Evolutionary conservation across 495 filamentous ascomycete genomes (phyloP).

Genomic region (Symbiotaphrina buchneri): DNA sequence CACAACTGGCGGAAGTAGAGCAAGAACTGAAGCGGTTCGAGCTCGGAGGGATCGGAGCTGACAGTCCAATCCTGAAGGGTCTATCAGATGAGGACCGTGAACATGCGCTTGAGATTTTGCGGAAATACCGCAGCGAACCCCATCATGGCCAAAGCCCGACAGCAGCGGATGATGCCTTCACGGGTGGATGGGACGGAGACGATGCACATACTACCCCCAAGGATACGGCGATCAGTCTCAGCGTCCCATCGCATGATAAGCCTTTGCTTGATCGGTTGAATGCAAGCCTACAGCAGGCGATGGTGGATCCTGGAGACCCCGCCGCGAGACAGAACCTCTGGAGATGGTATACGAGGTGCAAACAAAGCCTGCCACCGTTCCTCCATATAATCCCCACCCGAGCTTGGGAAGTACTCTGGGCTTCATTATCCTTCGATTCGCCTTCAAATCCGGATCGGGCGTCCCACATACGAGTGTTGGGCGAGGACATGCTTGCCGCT

Average conservation of each 20-base stretch:
- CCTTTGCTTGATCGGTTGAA: slow-evolving; percentile 9
- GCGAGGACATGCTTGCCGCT: slow-evolving; percentile 34
- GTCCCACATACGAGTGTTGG: slow-evolving; percentile 31
- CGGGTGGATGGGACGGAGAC: too few relatives aligned
- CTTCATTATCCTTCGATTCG: slow-evolving; percentile 15
- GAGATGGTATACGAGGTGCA: slow-evolving; percentile 21
- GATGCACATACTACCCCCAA: too few relatives aligned
- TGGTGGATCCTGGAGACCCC: slow-evolving; percentile 4
- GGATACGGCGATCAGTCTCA: too few relatives aligned
- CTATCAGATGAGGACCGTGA: too few relatives aligned
- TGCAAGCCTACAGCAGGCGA: slow-evolving; percentile 7
- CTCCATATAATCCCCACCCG: slow-evolving; percentile 21
- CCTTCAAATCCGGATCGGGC: slow-evolving; percentile 27
- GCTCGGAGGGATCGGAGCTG: too few relatives aligned
- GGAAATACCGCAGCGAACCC: not conserved
- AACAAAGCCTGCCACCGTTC: slow-evolving; percentile 19
- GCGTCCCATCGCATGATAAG: too few relatives aligned
- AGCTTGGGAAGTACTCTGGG: slow-evolving; percentile 33
- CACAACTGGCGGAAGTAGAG: slow-evolving; percentile 4
- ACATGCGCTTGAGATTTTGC: too few relatives aligned
- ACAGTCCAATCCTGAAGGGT: too few relatives aligned
- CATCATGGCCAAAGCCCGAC: not conserved
- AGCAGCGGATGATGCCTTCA: slow-evolving; percentile 3
- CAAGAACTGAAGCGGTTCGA: slow-evolving; percentile 4
- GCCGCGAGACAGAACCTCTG: slow-evolving; percentile 12